Base-by-base conservation (phyloP, 75 land plant genomes). In the Chamaecyparis obtusa region DNA sequence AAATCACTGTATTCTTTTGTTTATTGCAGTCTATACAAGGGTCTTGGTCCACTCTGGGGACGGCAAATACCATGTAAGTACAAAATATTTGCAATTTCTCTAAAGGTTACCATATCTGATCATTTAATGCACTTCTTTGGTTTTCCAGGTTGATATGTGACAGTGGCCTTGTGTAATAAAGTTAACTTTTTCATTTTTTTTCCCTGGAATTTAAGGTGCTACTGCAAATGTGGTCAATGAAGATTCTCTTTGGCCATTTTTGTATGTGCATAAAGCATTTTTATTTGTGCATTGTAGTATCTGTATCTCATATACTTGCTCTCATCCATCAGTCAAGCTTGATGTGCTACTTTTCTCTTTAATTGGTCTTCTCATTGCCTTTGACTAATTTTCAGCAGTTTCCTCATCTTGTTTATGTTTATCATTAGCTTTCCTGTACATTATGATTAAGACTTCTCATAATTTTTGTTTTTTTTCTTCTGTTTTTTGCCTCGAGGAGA, bases 21-120 rank as follows among this genome's bases (percentile, higher is more conserved):
- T 49, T 14, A 41, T 85, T 84, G 57, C 94, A 97, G 97, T 71
- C 43, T 97, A 51, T 97, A 96, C 89, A 94, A 92, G 87, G 99
- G 97, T 19, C 84, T 97, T 86, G 95, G 91, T 84, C 99, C 99
- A 30, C 94, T 97, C 14, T 96, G 99, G 97, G 99, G 99, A 21
- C 96, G 98, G 16, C 99, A 97, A 80, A 95, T 97, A 91, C 99
- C 99, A 85, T 97, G 99, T 96, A 93, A 93, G 97, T 60, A 85
- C 21, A 64, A 8, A n/a, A 41, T 77, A 21, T 79, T 84, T 78
- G 80, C 37, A 27, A 30, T 86, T 87, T 85, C 81, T 82, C 8
- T 77, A 17, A 39, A 35, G 60, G 43, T 86, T 43, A 87, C 87
- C 77, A 71, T 46, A 83, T 33, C 83, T 69, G 60, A 27, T 16